A percentile compares a stretch with the other conserved stretches of the same genome.
phyloP scores from a whole-genome alignment of 176 grass and related monocot species.

The Dactylis glomerata region DNA sequence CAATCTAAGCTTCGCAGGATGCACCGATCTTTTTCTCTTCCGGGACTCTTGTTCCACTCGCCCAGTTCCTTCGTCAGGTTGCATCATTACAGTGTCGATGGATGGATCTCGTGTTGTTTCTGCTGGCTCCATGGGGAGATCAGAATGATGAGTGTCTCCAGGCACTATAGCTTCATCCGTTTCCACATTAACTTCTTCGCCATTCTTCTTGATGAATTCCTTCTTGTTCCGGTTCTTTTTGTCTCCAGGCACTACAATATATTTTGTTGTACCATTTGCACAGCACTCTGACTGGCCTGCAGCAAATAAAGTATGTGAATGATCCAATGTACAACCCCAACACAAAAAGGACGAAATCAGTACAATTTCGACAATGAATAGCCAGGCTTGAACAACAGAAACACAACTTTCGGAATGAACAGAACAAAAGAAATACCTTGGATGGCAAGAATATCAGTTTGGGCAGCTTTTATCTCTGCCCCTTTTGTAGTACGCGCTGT shows the following conservation, averaged over 20 bases:
- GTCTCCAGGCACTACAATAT: slow-evolving; percentile 63
- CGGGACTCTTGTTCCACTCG: slow-evolving; percentile 4
- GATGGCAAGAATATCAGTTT: slow-evolving; percentile 91
- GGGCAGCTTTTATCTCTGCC: slow-evolving; percentile 89
- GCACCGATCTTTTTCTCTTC: too few relatives aligned
- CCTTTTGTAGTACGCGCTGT: slow-evolving; percentile 81
- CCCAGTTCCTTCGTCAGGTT: slow-evolving; percentile 1
- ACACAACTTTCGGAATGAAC: background rate
- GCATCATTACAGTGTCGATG: background rate
- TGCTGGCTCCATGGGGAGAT: slow-evolving; percentile 15
- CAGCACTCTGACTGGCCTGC: slow-evolving; percentile 58
- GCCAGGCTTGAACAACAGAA: background rate
- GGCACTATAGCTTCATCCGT: slow-evolving; percentile 34
- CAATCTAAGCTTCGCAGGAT: too few relatives aligned
- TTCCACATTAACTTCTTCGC: slow-evolving; percentile 20
- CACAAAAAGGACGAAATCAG: background rate
- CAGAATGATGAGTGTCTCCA: slow-evolving; percentile 21
- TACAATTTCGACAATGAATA: background rate
- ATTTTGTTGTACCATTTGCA: slow-evolving; percentile 49
- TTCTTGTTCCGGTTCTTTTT: slow-evolving; percentile 79
- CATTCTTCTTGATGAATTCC: slow-evolving; percentile 47
- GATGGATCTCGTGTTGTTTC: slow-evolving; percentile 4
- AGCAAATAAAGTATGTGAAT: slow-evolving; percentile 20
- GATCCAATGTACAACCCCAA: slow-evolving; percentile 1
- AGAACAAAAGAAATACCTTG: slow-evolving; percentile 44